phyloP scores from a whole-genome alignment of 2,329 filamentous ascomycete genomes.

The Blastomyces emzantsi region DNA sequence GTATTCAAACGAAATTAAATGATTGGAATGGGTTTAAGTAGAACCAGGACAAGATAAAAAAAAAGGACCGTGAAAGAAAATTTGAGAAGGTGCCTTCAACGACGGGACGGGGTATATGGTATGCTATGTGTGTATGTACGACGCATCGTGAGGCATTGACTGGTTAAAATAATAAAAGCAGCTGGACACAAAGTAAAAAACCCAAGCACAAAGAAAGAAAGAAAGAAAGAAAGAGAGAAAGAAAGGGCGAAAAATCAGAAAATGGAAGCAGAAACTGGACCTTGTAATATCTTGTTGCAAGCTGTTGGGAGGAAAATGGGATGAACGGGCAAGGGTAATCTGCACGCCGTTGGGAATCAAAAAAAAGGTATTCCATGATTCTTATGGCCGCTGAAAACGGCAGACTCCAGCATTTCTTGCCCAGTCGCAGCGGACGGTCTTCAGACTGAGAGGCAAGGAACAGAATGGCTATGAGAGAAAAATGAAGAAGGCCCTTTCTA shows the following conservation, averaged over 20 bases:
- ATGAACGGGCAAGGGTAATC: not conserved
- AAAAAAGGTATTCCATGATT: not conserved
- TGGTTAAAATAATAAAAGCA: not conserved
- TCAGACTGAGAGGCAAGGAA: not conserved
- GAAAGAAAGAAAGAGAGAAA: too few species aligned
- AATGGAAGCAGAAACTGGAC: slow-evolving; percentile 2
- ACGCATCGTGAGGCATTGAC: slow-evolving; percentile 1
- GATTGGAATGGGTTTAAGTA: not conserved
- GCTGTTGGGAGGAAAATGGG: not conserved
- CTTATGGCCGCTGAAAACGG: not conserved
- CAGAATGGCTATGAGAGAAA: not conserved
- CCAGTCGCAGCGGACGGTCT: not conserved
- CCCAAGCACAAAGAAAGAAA: slow-evolving; percentile 7
- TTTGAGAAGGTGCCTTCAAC: slow-evolving; percentile 1
- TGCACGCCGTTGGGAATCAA: not conserved
- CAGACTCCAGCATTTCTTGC: not conserved
- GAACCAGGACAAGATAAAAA: not conserved
- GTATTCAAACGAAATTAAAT: not conserved
- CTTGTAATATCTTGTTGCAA: not conserved
- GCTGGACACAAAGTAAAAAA: slow-evolving; percentile 1
- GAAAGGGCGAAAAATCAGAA: not conserved
- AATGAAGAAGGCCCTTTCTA: not conserved
- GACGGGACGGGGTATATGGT: slow-evolving; percentile 1
- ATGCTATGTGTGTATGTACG: slow-evolving; percentile 1
- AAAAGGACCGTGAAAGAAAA: slow-evolving; percentile 11